These are phyloP conservation scores for Scytalidium lignicola DNA, from an alignment of 2,329 filamentous ascomycete species.

Conservation along the genomic window DNA sequence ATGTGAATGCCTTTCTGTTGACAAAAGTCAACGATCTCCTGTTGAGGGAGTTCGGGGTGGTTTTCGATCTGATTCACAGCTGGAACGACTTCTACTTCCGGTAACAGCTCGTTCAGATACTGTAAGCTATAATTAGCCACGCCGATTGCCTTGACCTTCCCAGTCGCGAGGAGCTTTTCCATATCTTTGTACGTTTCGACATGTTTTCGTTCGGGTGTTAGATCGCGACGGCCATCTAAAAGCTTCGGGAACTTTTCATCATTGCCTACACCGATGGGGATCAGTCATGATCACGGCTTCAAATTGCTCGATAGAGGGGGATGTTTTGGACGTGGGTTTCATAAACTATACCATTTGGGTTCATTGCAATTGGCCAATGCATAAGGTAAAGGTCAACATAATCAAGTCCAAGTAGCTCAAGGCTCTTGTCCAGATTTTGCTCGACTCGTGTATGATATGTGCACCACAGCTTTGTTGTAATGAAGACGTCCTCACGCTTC, in stretches of 20 bases:
- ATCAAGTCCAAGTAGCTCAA: slow-evolving; percentile 67
- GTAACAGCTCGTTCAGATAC: slow-evolving; percentile 31
- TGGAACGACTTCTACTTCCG: slow-evolving; percentile 40
- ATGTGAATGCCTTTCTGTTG: slow-evolving; percentile 44
- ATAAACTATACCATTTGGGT: too few relatives aligned
- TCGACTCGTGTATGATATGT: slow-evolving; percentile 69
- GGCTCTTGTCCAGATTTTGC: too few relatives aligned
- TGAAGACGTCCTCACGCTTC: slow-evolving; percentile 59
- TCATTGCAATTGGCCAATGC: slow-evolving; percentile 81
- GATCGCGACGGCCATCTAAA: too few relatives aligned
- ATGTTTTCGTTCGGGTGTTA: slow-evolving; percentile 67
- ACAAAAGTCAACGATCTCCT: slow-evolving; percentile 46
- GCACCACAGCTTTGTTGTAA: slow-evolving; percentile 65
- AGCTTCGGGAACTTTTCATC: too few relatives aligned
- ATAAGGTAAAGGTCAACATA: slow-evolving; percentile 80
- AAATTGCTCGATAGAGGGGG: too few relatives aligned
- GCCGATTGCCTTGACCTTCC: slow-evolving; percentile 48
- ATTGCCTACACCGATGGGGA: too few relatives aligned
- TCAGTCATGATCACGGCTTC: too few relatives aligned
- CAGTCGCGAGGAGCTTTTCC: slow-evolving; percentile 58
- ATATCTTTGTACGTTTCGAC: slow-evolving; percentile 73
- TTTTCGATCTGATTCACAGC: slow-evolving; percentile 57
- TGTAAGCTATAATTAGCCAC: slow-evolving; percentile 32
- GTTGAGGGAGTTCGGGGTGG: slow-evolving; percentile 52
- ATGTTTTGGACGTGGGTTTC: too few relatives aligned